These are phyloP conservation scores for Nyctanthes arbortristis DNA, from an alignment of 257 asterid genomes.

Conservation along the genomic window DNA sequence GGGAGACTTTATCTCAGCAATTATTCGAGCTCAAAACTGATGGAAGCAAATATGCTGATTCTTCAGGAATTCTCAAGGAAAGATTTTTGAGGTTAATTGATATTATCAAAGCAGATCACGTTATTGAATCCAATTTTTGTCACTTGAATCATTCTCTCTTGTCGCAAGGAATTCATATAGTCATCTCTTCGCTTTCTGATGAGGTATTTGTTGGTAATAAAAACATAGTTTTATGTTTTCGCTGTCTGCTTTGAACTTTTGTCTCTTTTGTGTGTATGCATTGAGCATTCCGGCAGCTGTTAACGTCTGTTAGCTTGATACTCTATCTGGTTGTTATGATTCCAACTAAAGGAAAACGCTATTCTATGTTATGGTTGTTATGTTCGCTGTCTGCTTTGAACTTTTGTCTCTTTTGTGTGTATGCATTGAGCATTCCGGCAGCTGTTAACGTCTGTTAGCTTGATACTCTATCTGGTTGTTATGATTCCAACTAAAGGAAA, in stretches of 20 bases:
- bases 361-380: no score
- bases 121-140: slow-evolving; percentile 45
- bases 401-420: not conserved
- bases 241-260: slow-evolving; percentile 5
- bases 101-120: slow-evolving; percentile 52
- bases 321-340: not conserved
- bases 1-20: slow-evolving; percentile 50
- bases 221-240: not conserved
- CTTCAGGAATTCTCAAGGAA: slow-evolving; percentile 74
- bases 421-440: not conserved
- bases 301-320: not conserved
- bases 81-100: slow-evolving; percentile 58
- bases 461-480: not conserved
- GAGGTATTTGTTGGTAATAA: slow-evolving; percentile 48
- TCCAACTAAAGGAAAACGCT: not conserved
- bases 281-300: not conserved
- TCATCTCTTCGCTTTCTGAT: slow-evolving; percentile 62
- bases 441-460: not conserved
- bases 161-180: slow-evolving; percentile 69
- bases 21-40: slow-evolving; percentile 63
- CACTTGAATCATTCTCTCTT: slow-evolving; percentile 42
- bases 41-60: slow-evolving; percentile 70
- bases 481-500: not conserved
- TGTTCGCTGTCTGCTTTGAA: slow-evolving; percentile 3
- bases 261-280: not conserved